These are phyloP conservation scores for Thoreauomyces humboldtii DNA, from an alignment of 192 early-diverging fungal genomes.

Conservation along the genomic window DNA sequence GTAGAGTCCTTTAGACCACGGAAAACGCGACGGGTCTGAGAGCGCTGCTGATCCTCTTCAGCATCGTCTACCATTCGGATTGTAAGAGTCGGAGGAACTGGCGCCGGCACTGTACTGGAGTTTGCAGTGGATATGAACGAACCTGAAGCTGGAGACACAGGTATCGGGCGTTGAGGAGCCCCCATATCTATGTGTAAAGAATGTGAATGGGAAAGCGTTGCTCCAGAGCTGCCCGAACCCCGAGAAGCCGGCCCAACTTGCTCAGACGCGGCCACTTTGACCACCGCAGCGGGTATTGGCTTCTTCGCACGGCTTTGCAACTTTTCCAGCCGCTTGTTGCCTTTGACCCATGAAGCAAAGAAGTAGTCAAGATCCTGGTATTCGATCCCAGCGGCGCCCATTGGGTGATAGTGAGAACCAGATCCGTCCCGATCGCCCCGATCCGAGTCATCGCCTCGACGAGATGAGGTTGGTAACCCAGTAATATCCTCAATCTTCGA, in stretches of 20 bases:
- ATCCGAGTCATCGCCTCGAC: conserved; percentile 8
- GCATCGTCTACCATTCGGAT: neutral
- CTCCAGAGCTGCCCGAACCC: too few species aligned
- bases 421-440: neutral
- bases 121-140: too few species aligned
- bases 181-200: too few species aligned
- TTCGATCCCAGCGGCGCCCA: neutral
- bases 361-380: conserved; percentile 28
- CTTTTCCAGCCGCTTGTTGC: conserved; percentile 17
- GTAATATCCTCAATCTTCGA: conserved; percentile 30
- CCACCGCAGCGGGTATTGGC: too few species aligned
- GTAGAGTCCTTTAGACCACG: conserved; percentile 28
- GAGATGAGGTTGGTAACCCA: conserved; percentile 8
- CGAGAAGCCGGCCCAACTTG: too few species aligned
- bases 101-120: too few species aligned
- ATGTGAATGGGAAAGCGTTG: too few species aligned
- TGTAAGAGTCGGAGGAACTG: too few species aligned
- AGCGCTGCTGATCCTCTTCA: conserved; percentile 6
- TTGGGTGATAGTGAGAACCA: neutral
- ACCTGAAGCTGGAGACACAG: too few species aligned
- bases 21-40: conserved; percentile 13
- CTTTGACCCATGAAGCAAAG: neutral
- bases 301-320: too few species aligned
- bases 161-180: too few species aligned
- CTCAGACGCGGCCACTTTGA: too few species aligned